Percentiles rank a stretch among this genome's conserved stretches.
Conservation (phyloP, 2,329 filamentous ascomycete species). For the Colletotrichum sp. region DNA sequence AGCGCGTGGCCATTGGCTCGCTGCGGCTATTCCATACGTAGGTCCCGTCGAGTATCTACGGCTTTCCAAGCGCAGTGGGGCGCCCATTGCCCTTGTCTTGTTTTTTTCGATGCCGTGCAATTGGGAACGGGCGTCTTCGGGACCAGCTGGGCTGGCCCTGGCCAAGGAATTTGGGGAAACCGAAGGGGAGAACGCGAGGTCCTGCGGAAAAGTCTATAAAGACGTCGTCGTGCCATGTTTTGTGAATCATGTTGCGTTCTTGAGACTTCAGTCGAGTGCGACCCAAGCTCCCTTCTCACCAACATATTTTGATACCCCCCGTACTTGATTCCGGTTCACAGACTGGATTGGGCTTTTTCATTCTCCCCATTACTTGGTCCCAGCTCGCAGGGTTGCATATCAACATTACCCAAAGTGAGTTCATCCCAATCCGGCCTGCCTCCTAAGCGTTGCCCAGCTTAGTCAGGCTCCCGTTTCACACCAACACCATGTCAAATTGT, state of each 20-base stretch:
- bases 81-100: background rate
- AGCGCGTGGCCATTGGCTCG: background rate
- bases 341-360: background rate
- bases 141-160: background rate
- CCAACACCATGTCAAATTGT: background rate
- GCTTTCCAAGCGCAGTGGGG: background rate
- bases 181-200: background rate
- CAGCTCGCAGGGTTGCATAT: background rate
- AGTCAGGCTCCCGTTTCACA: background rate
- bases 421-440: background rate
- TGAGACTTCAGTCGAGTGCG: background rate
- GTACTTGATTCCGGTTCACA: background rate
- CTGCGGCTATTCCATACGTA: background rate
- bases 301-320: background rate
- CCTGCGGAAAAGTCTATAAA: slow-evolving; percentile 2
- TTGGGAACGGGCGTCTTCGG: slow-evolving; percentile 1
- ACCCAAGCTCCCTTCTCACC: background rate
- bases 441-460: background rate
- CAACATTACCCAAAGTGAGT: background rate
- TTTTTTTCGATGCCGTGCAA: background rate
- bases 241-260: background rate
- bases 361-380: background rate
- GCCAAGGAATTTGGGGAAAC: background rate
- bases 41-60: background rate
- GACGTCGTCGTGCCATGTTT: background rate